Evolutionary conservation across 2,329 filamentous ascomycete species (phyloP).

Genomic region (Trichoderma koningii): DNA sequence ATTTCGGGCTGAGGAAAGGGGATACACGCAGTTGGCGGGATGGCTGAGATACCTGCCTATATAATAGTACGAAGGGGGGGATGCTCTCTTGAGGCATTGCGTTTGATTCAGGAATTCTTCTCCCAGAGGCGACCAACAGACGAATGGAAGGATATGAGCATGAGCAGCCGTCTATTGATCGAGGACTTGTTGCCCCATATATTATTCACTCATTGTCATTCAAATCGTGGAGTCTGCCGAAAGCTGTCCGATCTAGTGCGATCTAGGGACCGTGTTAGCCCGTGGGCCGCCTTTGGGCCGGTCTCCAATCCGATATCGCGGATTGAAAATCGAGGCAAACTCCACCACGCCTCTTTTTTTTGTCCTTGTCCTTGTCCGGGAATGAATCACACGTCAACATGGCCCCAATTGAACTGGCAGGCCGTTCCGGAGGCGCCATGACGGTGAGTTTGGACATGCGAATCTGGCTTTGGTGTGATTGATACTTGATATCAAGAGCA

Average conservation of each 20-base stretch:
- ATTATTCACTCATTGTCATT: too few species aligned
- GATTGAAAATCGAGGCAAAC: constrained; percentile 38
- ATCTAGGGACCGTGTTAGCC: neutral
- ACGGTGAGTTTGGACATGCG: constrained; percentile 42
- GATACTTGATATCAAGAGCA: constrained; percentile 3
- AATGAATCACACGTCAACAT: constrained; percentile 39
- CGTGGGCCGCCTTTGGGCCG: constrained; percentile 8
- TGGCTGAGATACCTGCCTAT: constrained; percentile 6
- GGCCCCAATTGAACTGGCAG: constrained; percentile 55
- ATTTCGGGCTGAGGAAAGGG: constrained; percentile 5
- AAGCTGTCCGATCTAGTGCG: neutral
- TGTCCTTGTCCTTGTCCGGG: neutral
- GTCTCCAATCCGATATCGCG: constrained; percentile 40
- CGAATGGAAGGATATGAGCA: neutral
- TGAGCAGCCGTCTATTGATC: neutral
- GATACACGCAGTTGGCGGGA: constrained; percentile 12
- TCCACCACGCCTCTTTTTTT: too few species aligned
- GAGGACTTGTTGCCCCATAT: too few species aligned
- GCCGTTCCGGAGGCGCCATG: constrained; percentile 51
- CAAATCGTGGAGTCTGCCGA: neutral
- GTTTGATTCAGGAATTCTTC: neutral
- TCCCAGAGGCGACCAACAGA: too few species aligned
- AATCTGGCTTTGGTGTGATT: too few species aligned
- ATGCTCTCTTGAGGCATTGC: neutral
- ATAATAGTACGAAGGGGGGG: constrained; percentile 14